Evolutionary conservation across 345 rosid genomes (phyloP).

Genomic region (Gossypium arboreum): DNA sequence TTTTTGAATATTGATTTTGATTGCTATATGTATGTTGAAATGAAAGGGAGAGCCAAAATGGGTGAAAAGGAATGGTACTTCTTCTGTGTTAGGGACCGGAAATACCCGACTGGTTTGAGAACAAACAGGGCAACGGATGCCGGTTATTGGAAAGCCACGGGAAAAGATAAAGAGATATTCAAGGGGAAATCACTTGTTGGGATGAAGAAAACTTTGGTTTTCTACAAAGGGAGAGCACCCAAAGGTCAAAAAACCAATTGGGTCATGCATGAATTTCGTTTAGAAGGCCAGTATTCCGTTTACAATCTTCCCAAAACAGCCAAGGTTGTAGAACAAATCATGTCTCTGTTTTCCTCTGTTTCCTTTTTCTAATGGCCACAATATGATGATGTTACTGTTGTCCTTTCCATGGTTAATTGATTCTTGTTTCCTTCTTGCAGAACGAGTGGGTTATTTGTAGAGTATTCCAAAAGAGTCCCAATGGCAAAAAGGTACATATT

Average conservation of each 20-base stretch:
- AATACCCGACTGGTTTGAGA: constrained; percentile 72
- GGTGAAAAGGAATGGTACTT: constrained; percentile 76
- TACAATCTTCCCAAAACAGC: constrained; percentile 51
- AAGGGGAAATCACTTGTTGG: constrained; percentile 57
- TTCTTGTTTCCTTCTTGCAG: constrained; percentile 30
- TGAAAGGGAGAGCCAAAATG: constrained; percentile 46
- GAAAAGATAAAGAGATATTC: constrained; percentile 57
- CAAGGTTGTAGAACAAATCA: constrained; percentile 31
- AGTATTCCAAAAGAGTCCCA: constrained; percentile 53
- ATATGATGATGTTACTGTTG: not conserved
- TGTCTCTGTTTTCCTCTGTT: not conserved
- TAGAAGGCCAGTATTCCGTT: constrained; percentile 62
- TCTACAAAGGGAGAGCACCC: constrained; percentile 84
- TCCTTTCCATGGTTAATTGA: not conserved
- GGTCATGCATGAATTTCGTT: constrained; percentile 86
- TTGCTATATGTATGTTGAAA: not conserved
- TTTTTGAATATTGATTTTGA: not conserved
- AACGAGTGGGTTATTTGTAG: constrained; percentile 83
- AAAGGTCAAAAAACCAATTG: constrained; percentile 70
- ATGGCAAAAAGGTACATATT: constrained; percentile 50
- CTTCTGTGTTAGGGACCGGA: constrained; percentile 69
- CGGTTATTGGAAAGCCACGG: constrained; percentile 76
- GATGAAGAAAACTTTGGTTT: constrained; percentile 93
- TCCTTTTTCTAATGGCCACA: not conserved
- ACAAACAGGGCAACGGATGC: constrained; percentile 58